These are phyloP conservation scores for Clitopilus hobsonii DNA, from an alignment of 768 basidiomycete genomes.

Conservation along the genomic window DNA sequence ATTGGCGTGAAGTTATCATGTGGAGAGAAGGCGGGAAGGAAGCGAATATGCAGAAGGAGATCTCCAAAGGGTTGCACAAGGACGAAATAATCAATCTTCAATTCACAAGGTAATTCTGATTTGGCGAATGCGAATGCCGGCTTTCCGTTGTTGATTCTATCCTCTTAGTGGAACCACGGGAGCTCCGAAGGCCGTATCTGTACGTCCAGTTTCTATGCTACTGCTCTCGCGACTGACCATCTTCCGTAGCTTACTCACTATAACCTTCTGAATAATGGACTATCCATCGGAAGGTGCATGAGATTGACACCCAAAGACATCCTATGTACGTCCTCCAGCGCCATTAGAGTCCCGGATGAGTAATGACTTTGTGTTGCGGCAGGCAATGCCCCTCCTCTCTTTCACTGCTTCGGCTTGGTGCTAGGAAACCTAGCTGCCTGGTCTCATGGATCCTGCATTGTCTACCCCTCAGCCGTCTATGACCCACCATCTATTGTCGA, in stretches of 20 bases:
- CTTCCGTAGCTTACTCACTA: conserved; percentile 65
- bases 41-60: conserved; percentile 35
- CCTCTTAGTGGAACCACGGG: conserved; percentile 71
- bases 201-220: conserved; percentile 23
- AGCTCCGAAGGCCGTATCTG: conserved; percentile 78
- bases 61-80: conserved; percentile 35
- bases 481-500: conserved; percentile 66
- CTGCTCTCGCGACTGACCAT: background rate
- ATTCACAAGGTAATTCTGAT: conserved; percentile 64
- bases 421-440: conserved; percentile 78
- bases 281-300: conserved; percentile 73
- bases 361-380: conserved; percentile 2
- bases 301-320: conserved; percentile 57
- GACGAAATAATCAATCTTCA: conserved; percentile 81
- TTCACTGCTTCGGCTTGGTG: conserved; percentile 88
- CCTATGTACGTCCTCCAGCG: conserved; percentile 45
- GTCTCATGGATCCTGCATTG: conserved; percentile 67
- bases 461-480: conserved; percentile 68
- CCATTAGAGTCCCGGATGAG: background rate
- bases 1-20: conserved; percentile 69
- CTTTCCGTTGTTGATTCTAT: background rate
- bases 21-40: conserved; percentile 58
- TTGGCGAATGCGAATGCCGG: background rate
- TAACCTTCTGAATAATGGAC: conserved; percentile 74
- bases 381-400: conserved; percentile 84